Evolutionary conservation across 495 filamentous ascomycete species (phyloP).

Genomic region (Penicillium flavigenum): DNA sequence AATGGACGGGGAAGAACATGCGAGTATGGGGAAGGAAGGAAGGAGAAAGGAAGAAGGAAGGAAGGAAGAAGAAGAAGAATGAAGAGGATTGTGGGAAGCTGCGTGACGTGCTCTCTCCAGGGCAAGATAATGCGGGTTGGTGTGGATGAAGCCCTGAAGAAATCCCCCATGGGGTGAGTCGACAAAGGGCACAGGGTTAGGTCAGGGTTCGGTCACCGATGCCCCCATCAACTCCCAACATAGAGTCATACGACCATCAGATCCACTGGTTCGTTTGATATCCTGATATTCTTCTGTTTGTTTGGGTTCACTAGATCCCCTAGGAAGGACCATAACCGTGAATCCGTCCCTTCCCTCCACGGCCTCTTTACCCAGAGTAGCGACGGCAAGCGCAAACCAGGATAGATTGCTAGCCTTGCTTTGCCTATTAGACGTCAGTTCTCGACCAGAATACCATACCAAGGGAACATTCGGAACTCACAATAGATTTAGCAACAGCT

Average conservation of each 20-base stretch:
- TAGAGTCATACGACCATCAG: not conserved
- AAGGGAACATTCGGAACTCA: slow-evolving; percentile 27
- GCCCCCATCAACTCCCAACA: slow-evolving; percentile 8
- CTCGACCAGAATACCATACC: not conserved
- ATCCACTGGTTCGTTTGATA: not conserved
- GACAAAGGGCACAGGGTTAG: not conserved
- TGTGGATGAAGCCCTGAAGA: not conserved
- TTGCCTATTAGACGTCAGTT: slow-evolving; percentile 15
- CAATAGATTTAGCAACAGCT: slow-evolving; percentile 41
- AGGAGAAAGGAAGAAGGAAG: not conserved
- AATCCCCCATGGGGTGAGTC: not conserved
- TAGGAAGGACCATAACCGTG: slow-evolving; percentile 37
- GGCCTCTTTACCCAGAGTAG: slow-evolving; percentile 36
- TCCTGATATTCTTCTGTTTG: not conserved
- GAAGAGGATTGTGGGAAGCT: slow-evolving; percentile 15
- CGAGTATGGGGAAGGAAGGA: not conserved
- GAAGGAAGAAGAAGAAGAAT: slow-evolving; percentile 2
- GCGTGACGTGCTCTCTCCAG: not conserved
- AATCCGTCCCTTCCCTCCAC: slow-evolving; percentile 48
- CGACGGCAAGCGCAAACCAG: slow-evolving; percentile 45
- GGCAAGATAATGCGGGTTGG: not conserved
- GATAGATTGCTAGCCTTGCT: not conserved
- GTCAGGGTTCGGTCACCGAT: slow-evolving; percentile 6
- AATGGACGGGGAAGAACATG: not conserved
- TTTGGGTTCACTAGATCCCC: not conserved